Base-by-base conservation (phyloP, 2,329 filamentous ascomycete species). In the Nectriaceae sp. region DNA sequence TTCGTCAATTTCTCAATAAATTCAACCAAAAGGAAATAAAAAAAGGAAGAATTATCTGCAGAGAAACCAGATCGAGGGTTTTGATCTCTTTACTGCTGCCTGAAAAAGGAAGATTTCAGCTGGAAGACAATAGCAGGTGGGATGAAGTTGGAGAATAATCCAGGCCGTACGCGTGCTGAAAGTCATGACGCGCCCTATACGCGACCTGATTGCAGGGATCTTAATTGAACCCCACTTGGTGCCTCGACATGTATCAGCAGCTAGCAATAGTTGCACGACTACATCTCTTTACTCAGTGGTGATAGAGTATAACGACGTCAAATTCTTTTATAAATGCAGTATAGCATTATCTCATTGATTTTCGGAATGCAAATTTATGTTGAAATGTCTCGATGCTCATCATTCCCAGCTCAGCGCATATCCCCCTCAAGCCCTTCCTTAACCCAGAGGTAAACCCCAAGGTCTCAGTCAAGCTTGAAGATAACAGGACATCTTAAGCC, bases 321-420 rank as follows among this genome's bases (percentile, higher is more conserved):
- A n/a, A n/a, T n/a, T n/a, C n/a, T n/a, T n/a, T n/a, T n/a, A n/a
- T n/a, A n/a, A n/a, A n/a, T n/a, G n/a, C n/a, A n/a, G n/a, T n/a
- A n/a, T n/a, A n/a, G n/a, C n/a, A n/a, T n/a, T n/a, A n/a, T n/a
- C n/a, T n/a, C n/a, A n/a, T n/a, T n/a, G n/a, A n/a, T n/a, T n/a
- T n/a, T n/a, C n/a, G n/a, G n/a, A n/a, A n/a, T n/a, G n/a, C n/a
- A n/a, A n/a, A n/a, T n/a, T n/a, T n/a, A n/a, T n/a, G n/a, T n/a
- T n/a, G 13, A 36, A 63, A 72, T 76, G 72, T 76, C 65, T 73
- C 73, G 69, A 71, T 62, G 56, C 56, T 65, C 63, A 68, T 60
- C 66, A 65, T 65, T 59, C 71, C 69, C 68, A 56, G 59, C 61
- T 55, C 55, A 63, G 65, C 56, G 20, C 40, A 29, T 44, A 46